phyloP scores from a whole-genome alignment of 2,329 filamentous ascomycete genomes.

The Venturia effusa region DNA sequence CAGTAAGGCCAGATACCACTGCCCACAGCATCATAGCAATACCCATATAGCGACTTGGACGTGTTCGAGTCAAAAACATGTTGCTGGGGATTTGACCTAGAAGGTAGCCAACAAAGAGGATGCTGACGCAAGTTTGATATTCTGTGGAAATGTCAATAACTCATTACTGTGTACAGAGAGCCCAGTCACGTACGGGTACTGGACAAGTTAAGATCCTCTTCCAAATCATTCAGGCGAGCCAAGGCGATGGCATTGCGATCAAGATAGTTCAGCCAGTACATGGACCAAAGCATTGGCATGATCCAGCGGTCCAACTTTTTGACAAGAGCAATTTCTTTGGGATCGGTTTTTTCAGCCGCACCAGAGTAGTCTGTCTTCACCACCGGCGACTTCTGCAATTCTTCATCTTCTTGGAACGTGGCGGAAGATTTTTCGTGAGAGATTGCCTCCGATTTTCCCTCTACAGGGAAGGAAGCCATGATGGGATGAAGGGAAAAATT shows the following conservation, averaged over 20 bases:
- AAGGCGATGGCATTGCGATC: constrained; percentile 56
- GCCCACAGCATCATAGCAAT: constrained; percentile 36
- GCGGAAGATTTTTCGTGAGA: not conserved
- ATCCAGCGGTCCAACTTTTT: constrained; percentile 9
- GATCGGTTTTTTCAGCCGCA: not conserved
- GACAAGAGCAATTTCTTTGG: constrained; percentile 6
- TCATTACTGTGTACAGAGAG: not conserved
- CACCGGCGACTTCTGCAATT: not conserved
- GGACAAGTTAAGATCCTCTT: constrained; percentile 44
- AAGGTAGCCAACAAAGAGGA: constrained; percentile 39
- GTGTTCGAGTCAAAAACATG: constrained; percentile 22
- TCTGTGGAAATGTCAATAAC: constrained; percentile 21
- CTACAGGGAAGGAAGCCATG: not conserved
- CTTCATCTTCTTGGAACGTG: not conserved
- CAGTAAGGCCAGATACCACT: constrained; percentile 26
- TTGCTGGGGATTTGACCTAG: constrained; percentile 23
- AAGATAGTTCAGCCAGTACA: constrained; percentile 28
- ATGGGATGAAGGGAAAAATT: not conserved
- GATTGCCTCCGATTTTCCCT: not conserved
- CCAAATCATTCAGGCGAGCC: constrained; percentile 51
- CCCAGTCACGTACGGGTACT: constrained; percentile 23
- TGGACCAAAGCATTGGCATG: constrained; percentile 13
- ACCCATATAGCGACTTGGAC: constrained; percentile 20
- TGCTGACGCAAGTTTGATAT: constrained; percentile 51
- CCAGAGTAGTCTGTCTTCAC: not conserved